phyloP scores from a whole-genome alignment of 805 yeast species.

The Metschnikowia santaceciliae region DNA sequence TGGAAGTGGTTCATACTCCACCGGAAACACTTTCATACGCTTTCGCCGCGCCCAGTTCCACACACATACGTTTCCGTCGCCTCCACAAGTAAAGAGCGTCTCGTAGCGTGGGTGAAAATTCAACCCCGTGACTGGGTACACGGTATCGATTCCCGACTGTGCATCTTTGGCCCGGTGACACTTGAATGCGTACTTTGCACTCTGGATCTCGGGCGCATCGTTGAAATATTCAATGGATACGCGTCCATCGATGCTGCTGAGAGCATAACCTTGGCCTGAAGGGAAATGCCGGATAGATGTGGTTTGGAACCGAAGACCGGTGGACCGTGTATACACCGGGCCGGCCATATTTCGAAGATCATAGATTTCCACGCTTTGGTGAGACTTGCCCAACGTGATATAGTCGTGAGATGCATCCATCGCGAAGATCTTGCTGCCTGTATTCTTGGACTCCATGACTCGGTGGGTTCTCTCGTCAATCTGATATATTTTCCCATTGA shows the following conservation, averaged over 20 bases:
- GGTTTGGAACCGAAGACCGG: slow-evolving; percentile 66
- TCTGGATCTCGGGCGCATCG: slow-evolving; percentile 39
- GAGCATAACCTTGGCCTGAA: slow-evolving; percentile 52
- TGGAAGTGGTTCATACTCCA: slow-evolving; percentile 3
- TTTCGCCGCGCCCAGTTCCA: slow-evolving; percentile 48
- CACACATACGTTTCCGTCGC: slow-evolving; percentile 46
- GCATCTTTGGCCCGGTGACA: slow-evolving; percentile 57
- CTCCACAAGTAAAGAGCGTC: slow-evolving; percentile 49
- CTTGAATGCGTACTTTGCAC: slow-evolving; percentile 65
- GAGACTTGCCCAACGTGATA: slow-evolving; percentile 52
- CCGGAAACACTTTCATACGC: slow-evolving; percentile 35
- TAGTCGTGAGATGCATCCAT: slow-evolving; percentile 51
- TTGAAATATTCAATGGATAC: slow-evolving; percentile 70
- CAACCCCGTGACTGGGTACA: slow-evolving; percentile 49
- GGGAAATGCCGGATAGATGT: slow-evolving; percentile 54
- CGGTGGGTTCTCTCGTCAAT: slow-evolving; percentile 14
- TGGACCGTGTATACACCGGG: slow-evolving; percentile 52
- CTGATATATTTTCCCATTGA: slow-evolving; percentile 8
- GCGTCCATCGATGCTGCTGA: slow-evolving; percentile 77
- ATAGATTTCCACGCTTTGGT: slow-evolving; percentile 52
- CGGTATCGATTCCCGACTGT: slow-evolving; percentile 36
- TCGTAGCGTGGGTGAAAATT: slow-evolving; percentile 36
- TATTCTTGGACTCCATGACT: slow-evolving; percentile 3
- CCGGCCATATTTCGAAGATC: slow-evolving; percentile 45
- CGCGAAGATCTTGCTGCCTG: slow-evolving; percentile 53